Evolutionary conservation across 768 basidiomycete species (phyloP).

Genomic region (Trametes elegans): DNA sequence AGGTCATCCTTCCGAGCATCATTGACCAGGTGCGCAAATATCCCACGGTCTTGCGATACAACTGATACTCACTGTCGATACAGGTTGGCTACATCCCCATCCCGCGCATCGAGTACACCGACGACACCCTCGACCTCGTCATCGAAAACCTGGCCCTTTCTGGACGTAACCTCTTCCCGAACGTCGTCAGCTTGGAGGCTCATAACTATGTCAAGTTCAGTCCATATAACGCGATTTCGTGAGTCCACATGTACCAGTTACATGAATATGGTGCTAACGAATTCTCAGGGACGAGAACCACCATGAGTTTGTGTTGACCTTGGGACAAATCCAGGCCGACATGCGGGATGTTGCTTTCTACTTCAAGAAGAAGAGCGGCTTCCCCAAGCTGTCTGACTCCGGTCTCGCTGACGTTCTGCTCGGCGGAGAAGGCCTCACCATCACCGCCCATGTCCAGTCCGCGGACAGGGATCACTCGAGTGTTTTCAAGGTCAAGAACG

Average conservation of each 20-base stretch:
- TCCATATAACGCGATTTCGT: constrained; percentile 56
- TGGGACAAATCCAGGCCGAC: constrained; percentile 89
- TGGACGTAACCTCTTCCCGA: constrained; percentile 88
- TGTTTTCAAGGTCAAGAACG: constrained; percentile 70
- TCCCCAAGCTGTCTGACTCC: constrained; percentile 76
- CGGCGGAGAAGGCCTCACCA: constrained; percentile 79
- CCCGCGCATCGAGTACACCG: constrained; percentile 91
- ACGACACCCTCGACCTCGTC: constrained; percentile 82
- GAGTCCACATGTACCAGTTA: background rate
- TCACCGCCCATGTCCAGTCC: constrained; percentile 57
- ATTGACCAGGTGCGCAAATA: constrained; percentile 59
- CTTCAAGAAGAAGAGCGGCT: constrained; percentile 81
- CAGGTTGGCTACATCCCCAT: constrained; percentile 83
- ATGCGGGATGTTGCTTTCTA: constrained; percentile 94
- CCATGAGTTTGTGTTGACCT: constrained; percentile 72
- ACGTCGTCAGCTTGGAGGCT: constrained; percentile 67
- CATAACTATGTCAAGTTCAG: constrained; percentile 84
- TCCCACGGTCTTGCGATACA: background rate
- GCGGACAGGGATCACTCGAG: constrained; percentile 64
- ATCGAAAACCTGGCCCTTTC: constrained; percentile 91
- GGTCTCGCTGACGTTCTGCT: constrained; percentile 85
- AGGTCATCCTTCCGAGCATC: constrained; percentile 76
- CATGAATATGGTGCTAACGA: too few species aligned
- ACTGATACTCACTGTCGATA: background rate
- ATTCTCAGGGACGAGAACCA: constrained; percentile 48